Evolutionary conservation across 352 stramenopile genomes (phyloP), one percentile per base, ranked within the genome.

Genomic region (Phytophthora capsici): DNA sequence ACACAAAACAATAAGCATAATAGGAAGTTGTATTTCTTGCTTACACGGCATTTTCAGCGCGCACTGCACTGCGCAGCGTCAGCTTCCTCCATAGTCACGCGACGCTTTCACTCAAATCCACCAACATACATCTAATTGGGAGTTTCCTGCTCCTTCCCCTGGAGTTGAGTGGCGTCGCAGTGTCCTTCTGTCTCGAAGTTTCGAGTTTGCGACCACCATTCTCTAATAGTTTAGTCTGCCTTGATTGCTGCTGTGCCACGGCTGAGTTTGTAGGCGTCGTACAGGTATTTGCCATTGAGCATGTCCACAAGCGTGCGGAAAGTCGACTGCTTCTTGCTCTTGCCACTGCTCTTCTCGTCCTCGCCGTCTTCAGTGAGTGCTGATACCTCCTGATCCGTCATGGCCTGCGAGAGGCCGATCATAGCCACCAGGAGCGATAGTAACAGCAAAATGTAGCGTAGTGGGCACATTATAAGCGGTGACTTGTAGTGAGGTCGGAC

Each of bases 211-310:
- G 45, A 12, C 28, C 23, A 14, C 28, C 17, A 17, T n/a, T 53
- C 25, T 34, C 30, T 43, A 44, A 19, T 59, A 38, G 25, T 43
- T 63, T 70, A 90, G 10, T 75, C 74, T 6, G 77, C 72, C 63
- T 93, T 91, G 57, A 93, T 77, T 19, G 75, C 71, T 14, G 53
- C 28, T 1, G 48, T 54, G 17, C 65, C 46, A 30, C 83, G 78
- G 51, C 77, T 90, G 52, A 78, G 43, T 63, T 92, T 87, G 69
- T 77, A 95, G 8, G 86, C 84, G 67, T 95, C 80, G 69, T 93
- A 91, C n/a, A 95, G 67, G 66, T 95, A 95, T 50, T 90, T 88
- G 59, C 88, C 88, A 55, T 91, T 93, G 66, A 95, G 86, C 88
- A 95, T 95, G 66, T 94, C 85, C 14, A 94, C 49, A 44, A 95